Base-by-base conservation (phyloP, 1,284 basidiomycete genomes). In the Cryptococcus jaspeensis region DNA sequence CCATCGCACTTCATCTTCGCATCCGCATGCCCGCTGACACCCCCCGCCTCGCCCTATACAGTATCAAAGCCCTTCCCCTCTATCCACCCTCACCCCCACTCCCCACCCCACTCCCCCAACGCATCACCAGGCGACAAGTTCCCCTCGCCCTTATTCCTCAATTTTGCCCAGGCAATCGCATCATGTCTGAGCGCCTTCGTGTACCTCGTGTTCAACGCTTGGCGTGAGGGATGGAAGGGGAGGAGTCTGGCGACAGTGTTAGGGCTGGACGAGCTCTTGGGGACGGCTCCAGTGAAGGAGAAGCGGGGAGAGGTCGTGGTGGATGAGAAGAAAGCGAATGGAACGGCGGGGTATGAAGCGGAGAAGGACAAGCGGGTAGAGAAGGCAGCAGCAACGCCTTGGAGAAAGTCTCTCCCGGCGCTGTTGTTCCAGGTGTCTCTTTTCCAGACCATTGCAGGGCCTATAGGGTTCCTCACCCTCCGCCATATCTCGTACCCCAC, bases 401-500 rank as follows among this genome's bases (percentile, higher is more conserved):
- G 55, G 59, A 56, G 53, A 35, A 67, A 65, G 54, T 60, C 65
- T 2, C 60, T 78, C 16, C 69, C 68, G 3, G 77, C 80, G 0
- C 83, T 94, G 18, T 81, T 93, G 51, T 76, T 86, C 18, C 92
- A 92, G 76, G 89, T 90, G 75, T 84, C 94, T 6, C 74, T 90
- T 13, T 88, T 94, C 73, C 92, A 97, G 68, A 94, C 93, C 23
- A 82, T 86, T 22, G 94, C 92, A 0, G 90, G 92, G 13, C 94
- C 93, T 8, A 94, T 99, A 70, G 93, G 94, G 50, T 97, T 98
- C 78, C 88, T 92, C 32, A 87, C 92, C 5, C 86, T 99, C 44
- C 86, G 89, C 42, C 92, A 97, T 80, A 95, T 99, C 72, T 93
- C 92, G 18, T 99, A 98, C 81, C 96, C 96, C 28, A 93, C 95